Conservation (phyloP, 2,329 filamentous ascomycete genomes). For the Fusarium sp. region DNA sequence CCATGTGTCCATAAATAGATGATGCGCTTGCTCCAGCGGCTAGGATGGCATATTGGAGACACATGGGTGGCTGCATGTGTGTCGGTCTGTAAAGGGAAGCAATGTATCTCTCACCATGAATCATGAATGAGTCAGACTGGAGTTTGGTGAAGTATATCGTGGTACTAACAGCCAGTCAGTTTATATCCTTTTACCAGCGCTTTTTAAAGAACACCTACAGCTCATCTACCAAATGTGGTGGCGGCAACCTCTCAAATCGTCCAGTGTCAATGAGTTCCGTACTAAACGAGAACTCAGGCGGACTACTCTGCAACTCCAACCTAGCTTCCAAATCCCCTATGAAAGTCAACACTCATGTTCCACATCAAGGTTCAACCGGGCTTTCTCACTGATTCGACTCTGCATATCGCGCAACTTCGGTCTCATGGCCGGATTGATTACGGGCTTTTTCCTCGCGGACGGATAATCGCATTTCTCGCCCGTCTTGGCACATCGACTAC, state of each 20-base stretch:
- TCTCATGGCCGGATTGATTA: conserved; percentile 20
- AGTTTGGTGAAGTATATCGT: conserved; percentile 76
- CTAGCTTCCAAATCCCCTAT: conserved; percentile 54
- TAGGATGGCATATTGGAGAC: conserved; percentile 86
- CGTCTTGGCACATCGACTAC: conserved; percentile 26
- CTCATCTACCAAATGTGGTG: conserved; percentile 30
- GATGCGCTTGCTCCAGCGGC: conserved; percentile 75
- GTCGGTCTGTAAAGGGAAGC: conserved; percentile 76
- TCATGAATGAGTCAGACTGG: conserved; percentile 76
- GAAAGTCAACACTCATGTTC: not conserved
- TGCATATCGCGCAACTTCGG: conserved; percentile 31
- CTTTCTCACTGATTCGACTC: conserved; percentile 20
- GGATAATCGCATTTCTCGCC: conserved; percentile 29
- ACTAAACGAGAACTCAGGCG: not conserved
- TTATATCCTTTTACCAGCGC: too few species aligned
- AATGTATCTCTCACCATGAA: conserved; percentile 79
- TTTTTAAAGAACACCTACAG: conserved; percentile 12
- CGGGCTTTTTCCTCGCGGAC: conserved; percentile 20
- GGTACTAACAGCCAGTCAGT: not conserved
- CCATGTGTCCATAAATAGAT: conserved; percentile 74
- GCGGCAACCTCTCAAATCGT: conserved; percentile 31
- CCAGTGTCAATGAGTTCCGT: conserved; percentile 36
- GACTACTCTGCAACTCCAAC: conserved; percentile 14
- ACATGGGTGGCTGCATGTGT: conserved; percentile 81
- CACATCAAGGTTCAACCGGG: fast-evolving